These are phyloP conservation scores for Talaromyces atroroseus DNA, from an alignment of 2,329 filamentous ascomycete genomes.

Conservation along the genomic window DNA sequence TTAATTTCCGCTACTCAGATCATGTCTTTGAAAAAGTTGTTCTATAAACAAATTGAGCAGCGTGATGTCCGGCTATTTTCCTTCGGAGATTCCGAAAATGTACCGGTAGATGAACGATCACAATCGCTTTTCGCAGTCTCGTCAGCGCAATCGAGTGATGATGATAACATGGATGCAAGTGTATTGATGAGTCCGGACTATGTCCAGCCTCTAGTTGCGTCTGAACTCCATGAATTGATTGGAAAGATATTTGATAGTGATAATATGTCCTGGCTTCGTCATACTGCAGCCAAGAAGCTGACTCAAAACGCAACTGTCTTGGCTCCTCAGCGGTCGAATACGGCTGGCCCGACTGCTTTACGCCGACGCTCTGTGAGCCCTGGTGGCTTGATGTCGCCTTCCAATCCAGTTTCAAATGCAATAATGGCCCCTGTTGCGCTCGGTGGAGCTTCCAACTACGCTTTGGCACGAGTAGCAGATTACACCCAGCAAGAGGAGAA, in stretches of 20 bases:
- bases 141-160: conserved; percentile 63
- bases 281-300: conserved; percentile 77
- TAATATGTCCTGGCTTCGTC: conserved; percentile 73
- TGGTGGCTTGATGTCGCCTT: conserved; percentile 18
- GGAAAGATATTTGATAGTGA: conserved; percentile 69
- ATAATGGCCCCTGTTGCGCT: conserved; percentile 21
- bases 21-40: conserved; percentile 52
- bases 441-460: conserved; percentile 43
- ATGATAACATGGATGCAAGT: conserved; percentile 86
- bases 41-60: conserved; percentile 26
- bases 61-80: conserved; percentile 61
- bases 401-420: conserved; percentile 19
- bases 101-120: conserved; percentile 21
- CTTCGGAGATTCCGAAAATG: conserved; percentile 46
- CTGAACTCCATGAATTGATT: conserved; percentile 68
- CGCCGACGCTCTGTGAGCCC: conserved; percentile 17
- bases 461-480: conserved; percentile 57
- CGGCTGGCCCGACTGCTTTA: conserved; percentile 12
- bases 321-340: conserved; percentile 17
- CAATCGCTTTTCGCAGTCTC: conserved; percentile 68
- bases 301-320: conserved; percentile 58
- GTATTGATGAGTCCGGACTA: conserved; percentile 91
- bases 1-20: conserved; percentile 56
- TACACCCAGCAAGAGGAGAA: conserved; percentile 56
- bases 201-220: conserved; percentile 68